phyloP scores from a whole-genome alignment of 805 yeast species.

The Candida multigemmis region DNA sequence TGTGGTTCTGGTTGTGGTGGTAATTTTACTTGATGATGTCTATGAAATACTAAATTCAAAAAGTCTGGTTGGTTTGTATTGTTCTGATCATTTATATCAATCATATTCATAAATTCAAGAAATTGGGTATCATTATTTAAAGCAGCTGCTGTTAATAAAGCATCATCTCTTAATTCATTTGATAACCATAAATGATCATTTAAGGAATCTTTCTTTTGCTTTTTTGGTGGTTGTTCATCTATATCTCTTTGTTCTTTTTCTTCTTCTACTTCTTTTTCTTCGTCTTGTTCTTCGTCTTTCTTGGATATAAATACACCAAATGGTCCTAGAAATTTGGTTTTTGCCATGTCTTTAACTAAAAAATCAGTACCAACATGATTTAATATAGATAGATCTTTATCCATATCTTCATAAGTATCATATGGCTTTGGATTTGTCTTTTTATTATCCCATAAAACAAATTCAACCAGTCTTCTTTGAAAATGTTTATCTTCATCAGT shows the following conservation, averaged over 20 bases:
- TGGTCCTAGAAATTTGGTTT: constrained; percentile 59
- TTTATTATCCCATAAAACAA: constrained; percentile 60
- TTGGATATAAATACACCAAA: constrained; percentile 63
- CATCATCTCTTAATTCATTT: constrained; percentile 63
- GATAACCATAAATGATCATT: constrained; percentile 61
- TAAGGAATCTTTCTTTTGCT: neutral
- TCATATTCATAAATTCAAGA: constrained; percentile 38
- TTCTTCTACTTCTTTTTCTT: constrained; percentile 8
- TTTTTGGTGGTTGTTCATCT: neutral
- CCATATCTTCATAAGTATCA: constrained; percentile 76
- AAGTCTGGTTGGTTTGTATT: constrained; percentile 28
- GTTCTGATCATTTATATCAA: constrained; percentile 1
- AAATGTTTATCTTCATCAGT: constrained; percentile 8
- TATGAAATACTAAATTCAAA: constrained; percentile 45
- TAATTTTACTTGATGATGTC: constrained; percentile 18
- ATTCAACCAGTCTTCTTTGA: constrained; percentile 53
- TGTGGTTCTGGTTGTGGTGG: constrained; percentile 1
- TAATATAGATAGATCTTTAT: constrained; percentile 50
- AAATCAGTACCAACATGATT: constrained; percentile 23
- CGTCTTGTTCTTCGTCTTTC: constrained; percentile 9
- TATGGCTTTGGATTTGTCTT: constrained; percentile 35
- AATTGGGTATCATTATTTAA: constrained; percentile 51
- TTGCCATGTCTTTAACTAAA: constrained; percentile 25
- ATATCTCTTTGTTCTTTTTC: neutral
- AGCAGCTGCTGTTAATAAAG: constrained; percentile 67